Evolutionary conservation across 805 yeast genomes (phyloP).

Genomic region (Pichia insulana): DNA sequence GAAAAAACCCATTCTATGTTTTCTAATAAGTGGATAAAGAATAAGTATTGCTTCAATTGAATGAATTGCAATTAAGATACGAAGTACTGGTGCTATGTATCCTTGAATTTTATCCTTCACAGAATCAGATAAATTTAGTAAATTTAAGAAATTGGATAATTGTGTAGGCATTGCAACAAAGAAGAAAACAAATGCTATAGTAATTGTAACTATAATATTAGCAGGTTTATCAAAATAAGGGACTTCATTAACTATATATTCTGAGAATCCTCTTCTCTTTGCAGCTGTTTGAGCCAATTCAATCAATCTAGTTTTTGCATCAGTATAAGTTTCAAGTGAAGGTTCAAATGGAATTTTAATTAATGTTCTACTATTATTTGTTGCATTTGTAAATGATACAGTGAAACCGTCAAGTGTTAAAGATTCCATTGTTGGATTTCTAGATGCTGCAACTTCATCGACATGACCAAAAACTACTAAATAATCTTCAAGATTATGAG

Average conservation of each 20-base stretch:
- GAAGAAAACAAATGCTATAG: conserved; percentile 3
- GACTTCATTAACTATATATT: conserved; percentile 21
- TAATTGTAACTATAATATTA: conserved; percentile 29
- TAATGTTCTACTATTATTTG: conserved; percentile 24
- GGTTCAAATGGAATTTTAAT: conserved; percentile 41
- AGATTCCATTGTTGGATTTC: conserved; percentile 36
- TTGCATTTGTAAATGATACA: conserved; percentile 28
- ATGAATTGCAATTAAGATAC: conserved; percentile 36
- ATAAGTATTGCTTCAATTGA: conserved; percentile 38
- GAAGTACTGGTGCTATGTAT: conserved; percentile 10
- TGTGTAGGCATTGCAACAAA: conserved; percentile 10
- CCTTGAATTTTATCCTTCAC: conserved; percentile 7
- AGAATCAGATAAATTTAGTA: conserved; percentile 3
- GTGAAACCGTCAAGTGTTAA: conserved; percentile 38
- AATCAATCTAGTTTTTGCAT: conserved; percentile 47
- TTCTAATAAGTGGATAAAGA: conserved; percentile 41
- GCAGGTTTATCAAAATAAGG: conserved; percentile 28
- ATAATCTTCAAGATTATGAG: conserved; percentile 63
- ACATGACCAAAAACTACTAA: conserved; percentile 46
- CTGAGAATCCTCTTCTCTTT: conserved; percentile 47
- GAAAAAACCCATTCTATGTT: conserved; percentile 52
- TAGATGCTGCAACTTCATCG: conserved; percentile 9
- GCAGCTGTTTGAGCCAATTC: conserved; percentile 76
- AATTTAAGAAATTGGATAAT: conserved; percentile 2
- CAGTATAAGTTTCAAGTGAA: conserved; percentile 34